These are phyloP conservation scores for Xylaria sp. DNA, from an alignment of 495 filamentous ascomycete species.

Conservation along the genomic window DNA sequence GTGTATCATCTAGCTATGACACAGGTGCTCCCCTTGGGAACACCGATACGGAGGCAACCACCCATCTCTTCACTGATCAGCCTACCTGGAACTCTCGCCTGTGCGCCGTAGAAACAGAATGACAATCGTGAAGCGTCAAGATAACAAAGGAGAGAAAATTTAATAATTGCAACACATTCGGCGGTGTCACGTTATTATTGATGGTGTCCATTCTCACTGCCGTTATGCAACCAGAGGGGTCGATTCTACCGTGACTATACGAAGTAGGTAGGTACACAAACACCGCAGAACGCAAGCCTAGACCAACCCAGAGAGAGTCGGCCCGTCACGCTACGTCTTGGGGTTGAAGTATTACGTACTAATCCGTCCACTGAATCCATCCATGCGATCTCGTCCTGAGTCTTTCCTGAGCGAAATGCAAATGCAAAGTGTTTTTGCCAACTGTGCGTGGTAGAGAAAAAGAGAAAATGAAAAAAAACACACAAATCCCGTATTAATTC, in stretches of 20 bases:
- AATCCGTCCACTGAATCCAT: conserved; percentile 10
- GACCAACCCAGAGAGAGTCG: conserved; percentile 10
- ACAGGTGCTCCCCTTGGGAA: neutral
- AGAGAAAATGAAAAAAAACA: neutral
- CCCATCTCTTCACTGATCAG: neutral
- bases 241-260: conserved; percentile 20
- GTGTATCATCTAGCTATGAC: neutral
- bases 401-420: conserved; percentile 19
- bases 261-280: conserved; percentile 25
- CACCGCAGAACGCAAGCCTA: conserved; percentile 10
- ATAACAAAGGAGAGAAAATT: neutral
- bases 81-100: neutral
- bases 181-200: neutral
- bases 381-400: neutral
- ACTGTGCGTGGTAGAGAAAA: neutral
- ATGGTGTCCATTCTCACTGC: neutral
- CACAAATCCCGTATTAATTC: conserved; percentile 17
- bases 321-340: neutral
- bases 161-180: neutral
- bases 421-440: conserved; percentile 14
- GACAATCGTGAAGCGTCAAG: no score
- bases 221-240: neutral
- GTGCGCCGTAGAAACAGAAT: no score
- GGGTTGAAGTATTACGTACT: conserved; percentile 1
- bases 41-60: neutral